phyloP scores from a whole-genome alignment of 345 rosid genomes.

The Syzygium aqueum region DNA sequence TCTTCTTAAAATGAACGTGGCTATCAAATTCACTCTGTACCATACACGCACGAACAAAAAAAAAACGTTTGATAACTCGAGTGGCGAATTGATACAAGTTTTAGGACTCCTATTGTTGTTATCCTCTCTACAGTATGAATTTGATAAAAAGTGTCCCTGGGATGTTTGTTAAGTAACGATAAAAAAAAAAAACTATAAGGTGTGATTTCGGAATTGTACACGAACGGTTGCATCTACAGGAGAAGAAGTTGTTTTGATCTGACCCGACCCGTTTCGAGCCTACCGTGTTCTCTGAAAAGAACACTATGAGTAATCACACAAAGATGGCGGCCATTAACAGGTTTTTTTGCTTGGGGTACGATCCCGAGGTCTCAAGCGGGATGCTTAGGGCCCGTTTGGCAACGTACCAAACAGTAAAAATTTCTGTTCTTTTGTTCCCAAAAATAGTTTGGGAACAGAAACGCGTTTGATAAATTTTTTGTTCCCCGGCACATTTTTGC shows the following conservation, averaged over 20 bases:
- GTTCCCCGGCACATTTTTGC: no score
- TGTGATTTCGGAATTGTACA: rapidly evolving
- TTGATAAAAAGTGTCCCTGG: background rate
- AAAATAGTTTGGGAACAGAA: no score
- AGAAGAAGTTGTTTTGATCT: background rate
- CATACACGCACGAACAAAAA: background rate
- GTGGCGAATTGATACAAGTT: background rate
- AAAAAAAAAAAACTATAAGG: background rate
- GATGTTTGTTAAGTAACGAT: background rate
- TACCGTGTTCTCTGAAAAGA: background rate
- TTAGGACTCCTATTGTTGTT: no score
- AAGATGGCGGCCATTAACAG: background rate
- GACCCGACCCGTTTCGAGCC: rapidly evolving
- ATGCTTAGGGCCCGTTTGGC: no score
- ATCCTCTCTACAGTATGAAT: no score
- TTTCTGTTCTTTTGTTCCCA: no score
- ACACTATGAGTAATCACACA: background rate
- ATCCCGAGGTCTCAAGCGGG: background rate
- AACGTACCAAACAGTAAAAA: no score
- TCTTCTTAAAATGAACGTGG: background rate
- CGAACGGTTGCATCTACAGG: background rate
- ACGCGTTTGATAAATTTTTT: no score
- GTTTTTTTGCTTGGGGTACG: background rate
- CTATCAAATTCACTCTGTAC: background rate
- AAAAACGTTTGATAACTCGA: background rate